Percentiles rank a stretch among this genome's conserved stretches.
These are phyloP conservation scores for Trametes polyzona DNA, from an alignment of 1,284 basidiomycete species.

Conservation along the genomic window DNA sequence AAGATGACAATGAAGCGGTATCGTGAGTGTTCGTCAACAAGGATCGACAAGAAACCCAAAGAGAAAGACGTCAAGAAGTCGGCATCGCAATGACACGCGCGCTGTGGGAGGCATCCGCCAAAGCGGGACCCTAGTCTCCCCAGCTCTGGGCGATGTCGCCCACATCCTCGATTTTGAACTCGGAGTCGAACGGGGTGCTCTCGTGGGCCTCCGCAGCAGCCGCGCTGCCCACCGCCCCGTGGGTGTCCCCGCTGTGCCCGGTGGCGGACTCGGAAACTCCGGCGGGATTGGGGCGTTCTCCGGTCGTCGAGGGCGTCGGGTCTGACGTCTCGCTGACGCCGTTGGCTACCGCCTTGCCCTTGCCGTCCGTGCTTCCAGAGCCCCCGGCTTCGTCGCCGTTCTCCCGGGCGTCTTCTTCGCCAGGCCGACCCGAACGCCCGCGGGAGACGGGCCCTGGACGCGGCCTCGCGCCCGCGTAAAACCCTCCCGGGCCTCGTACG, in stretches of 20 bases:
- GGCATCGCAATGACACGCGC: not conserved
- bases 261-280: not conserved
- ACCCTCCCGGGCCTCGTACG: slow-evolving; percentile 28
- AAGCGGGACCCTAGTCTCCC: slow-evolving; percentile 30
- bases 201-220: slow-evolving; percentile 7
- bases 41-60: slow-evolving; percentile 8
- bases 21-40: slow-evolving; percentile 19
- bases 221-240: slow-evolving; percentile 1
- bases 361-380: slow-evolving; percentile 2
- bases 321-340: slow-evolving; percentile 8
- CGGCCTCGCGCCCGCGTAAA: slow-evolving; percentile 26
- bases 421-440: slow-evolving; percentile 31
- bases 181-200: slow-evolving; percentile 21
- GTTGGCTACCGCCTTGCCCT: slow-evolving; percentile 11
- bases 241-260: not conserved
- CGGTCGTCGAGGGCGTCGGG: slow-evolving; percentile 10
- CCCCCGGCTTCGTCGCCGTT: slow-evolving; percentile 5
- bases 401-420: slow-evolving; percentile 23
- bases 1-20: not conserved
- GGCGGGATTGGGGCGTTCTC: slow-evolving; percentile 4
- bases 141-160: slow-evolving; percentile 38
- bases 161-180: slow-evolving; percentile 33
- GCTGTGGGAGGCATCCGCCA: not conserved
- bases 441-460: slow-evolving; percentile 28
- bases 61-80: not conserved